Conservation (phyloP, 1,284 basidiomycete species). For the Malassezia globosa region DNA sequence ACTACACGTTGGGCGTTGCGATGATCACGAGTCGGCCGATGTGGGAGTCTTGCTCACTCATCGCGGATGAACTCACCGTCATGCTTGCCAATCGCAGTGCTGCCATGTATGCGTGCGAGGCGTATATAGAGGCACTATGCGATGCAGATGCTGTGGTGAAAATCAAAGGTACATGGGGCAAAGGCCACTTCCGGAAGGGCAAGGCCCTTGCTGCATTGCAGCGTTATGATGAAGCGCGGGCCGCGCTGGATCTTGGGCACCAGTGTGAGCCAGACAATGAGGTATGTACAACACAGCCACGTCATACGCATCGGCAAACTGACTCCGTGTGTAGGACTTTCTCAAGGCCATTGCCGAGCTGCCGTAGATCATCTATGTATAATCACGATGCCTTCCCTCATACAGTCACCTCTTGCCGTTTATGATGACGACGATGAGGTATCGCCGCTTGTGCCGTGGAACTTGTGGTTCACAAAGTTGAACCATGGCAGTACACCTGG, state of each 20-base stretch:
- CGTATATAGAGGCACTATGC: constrained; percentile 68
- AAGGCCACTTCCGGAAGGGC: constrained; percentile 86
- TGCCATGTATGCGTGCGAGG: constrained; percentile 64
- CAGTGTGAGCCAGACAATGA: constrained; percentile 75
- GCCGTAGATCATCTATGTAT: constrained; percentile 2
- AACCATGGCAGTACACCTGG: constrained; percentile 44
- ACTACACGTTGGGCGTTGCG: constrained; percentile 72
- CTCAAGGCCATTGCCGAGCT: constrained; percentile 13
- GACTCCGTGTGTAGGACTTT: too few relatives aligned
- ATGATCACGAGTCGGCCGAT: constrained; percentile 72
- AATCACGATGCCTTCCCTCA: not conserved
- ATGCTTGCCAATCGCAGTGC: constrained; percentile 83
- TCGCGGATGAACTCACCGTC: constrained; percentile 78
- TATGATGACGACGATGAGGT: too few relatives aligned
- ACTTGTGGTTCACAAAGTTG: constrained; percentile 44
- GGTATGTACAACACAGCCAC: too few relatives aligned
- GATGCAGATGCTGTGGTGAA: constrained; percentile 83
- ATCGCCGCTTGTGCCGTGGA: constrained; percentile 32
- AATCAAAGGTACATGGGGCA: constrained; percentile 77
- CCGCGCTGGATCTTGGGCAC: constrained; percentile 69
- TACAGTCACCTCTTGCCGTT: not conserved
- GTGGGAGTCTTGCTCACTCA: constrained; percentile 72
- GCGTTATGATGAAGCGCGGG: constrained; percentile 63
- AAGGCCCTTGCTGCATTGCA: constrained; percentile 72
- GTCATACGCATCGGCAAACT: too few relatives aligned